A percentile compares a stretch with the other conserved stretches of the same genome.
These are phyloP conservation scores for Colletotrichum destructivum DNA, from an alignment of 2,329 filamentous ascomycete genomes.

Conservation along the genomic window DNA sequence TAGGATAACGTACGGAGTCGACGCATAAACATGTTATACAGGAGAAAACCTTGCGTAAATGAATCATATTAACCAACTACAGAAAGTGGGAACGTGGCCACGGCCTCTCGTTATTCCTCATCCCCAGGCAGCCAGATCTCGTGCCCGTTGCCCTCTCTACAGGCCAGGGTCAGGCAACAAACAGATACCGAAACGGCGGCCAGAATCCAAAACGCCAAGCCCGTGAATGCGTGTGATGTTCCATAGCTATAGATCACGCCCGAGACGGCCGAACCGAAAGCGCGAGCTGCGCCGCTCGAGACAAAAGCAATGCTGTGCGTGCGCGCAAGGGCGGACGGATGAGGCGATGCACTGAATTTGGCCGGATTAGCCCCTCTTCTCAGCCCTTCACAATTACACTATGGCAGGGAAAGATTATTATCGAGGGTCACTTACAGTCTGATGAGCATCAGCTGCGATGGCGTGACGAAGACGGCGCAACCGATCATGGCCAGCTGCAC, in stretches of 20 bases:
- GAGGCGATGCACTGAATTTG: background rate
- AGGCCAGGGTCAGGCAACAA: background rate
- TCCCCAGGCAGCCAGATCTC: background rate
- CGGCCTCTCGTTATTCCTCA: background rate
- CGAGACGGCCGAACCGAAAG: background rate
- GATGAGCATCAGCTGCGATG: background rate
- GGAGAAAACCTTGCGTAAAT: too few species aligned
- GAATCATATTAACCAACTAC: too few species aligned
- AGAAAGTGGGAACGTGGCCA: too few species aligned
- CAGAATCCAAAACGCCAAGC: background rate
- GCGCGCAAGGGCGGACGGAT: background rate
- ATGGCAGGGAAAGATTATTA: too few species aligned
- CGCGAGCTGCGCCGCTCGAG: background rate
- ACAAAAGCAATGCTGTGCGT: background rate
- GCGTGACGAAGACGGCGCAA: background rate
- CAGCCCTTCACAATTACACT: too few species aligned
- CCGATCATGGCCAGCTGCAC: background rate
- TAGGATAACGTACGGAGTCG: too few species aligned
- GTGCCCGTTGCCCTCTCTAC: background rate
- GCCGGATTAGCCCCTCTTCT: background rate
- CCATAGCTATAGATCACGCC: background rate
- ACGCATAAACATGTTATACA: too few species aligned
- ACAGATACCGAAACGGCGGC: background rate
- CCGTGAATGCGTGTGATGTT: background rate
- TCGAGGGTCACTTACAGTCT: background rate